phyloP scores from a whole-genome alignment of 805 yeast genomes.

The Hemisphaericaspora nanyangensis region DNA sequence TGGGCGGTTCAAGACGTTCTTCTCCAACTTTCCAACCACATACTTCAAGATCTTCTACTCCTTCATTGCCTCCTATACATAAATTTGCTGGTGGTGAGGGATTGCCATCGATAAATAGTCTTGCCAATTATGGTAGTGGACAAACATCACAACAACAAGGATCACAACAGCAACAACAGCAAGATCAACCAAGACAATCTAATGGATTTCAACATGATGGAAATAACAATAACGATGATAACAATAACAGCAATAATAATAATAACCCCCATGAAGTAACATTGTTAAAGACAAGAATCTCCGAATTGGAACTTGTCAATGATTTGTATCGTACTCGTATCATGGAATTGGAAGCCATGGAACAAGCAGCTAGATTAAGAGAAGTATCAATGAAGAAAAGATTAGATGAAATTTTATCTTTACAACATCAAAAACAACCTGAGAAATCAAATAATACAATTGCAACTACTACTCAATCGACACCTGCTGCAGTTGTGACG shows the following conservation, averaged over 20 bases:
- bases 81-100: slow-evolving; percentile 3
- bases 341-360: slow-evolving; percentile 73
- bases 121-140: not conserved
- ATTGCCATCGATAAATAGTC: slow-evolving; percentile 1
- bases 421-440: slow-evolving; percentile 5
- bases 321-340: slow-evolving; percentile 83
- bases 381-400: slow-evolving; percentile 46
- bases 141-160: slow-evolving; percentile 8
- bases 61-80: slow-evolving; percentile 10
- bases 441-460: not conserved
- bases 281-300: slow-evolving; percentile 66
- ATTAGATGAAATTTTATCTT: slow-evolving; percentile 36
- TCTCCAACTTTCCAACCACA: slow-evolving; percentile 49
- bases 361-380: slow-evolving; percentile 50
- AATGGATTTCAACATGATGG: slow-evolving; percentile 2
- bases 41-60: slow-evolving; percentile 13
- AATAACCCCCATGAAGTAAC: slow-evolving; percentile 28
- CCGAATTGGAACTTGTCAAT: slow-evolving; percentile 86
- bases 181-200: slow-evolving; percentile 7
- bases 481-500: not conserved
- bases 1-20: slow-evolving; percentile 22
- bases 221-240: slow-evolving; percentile 10
- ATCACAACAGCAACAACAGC: slow-evolving; percentile 5
- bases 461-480: not conserved
- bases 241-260: slow-evolving; percentile 10